These are phyloP conservation scores for Actinomortierella ambigua DNA, from an alignment of 371 early-diverging fungal species.

Conservation along the genomic window DNA sequence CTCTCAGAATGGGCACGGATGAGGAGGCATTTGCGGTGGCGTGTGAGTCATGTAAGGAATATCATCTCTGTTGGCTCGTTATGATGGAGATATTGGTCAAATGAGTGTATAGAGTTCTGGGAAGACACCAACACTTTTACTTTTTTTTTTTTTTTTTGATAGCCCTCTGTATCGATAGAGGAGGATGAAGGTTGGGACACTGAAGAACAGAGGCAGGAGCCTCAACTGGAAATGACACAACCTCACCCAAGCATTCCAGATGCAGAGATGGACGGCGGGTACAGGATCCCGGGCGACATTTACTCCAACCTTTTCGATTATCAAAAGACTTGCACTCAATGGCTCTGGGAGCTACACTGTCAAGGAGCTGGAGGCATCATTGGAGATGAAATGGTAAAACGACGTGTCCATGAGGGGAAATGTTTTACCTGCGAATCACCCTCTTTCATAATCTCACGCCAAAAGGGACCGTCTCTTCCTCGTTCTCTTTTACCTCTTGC, in stretches of 20 bases:
- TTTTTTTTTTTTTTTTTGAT: neutral
- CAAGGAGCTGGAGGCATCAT: constrained; percentile 94
- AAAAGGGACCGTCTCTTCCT: neutral
- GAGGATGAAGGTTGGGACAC: constrained; percentile 23
- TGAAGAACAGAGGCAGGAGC: constrained; percentile 37
- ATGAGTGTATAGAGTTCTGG: neutral
- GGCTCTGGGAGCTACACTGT: constrained; percentile 92
- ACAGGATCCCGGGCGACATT: constrained; percentile 83
- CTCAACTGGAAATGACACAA: constrained; percentile 58
- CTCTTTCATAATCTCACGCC: neutral
- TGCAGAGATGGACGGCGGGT: constrained; percentile 58
- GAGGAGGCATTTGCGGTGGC: constrained; percentile 54
- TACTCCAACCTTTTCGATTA: constrained; percentile 90
- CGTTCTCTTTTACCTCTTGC: no score
- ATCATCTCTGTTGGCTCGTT: no score
- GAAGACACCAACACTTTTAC: no score
- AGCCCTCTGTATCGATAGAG: constrained; percentile 27
- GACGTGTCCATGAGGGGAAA: constrained; percentile 3
- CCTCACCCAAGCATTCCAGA: constrained; percentile 70
- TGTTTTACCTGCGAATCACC: no score
- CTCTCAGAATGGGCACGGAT: constrained; percentile 59
- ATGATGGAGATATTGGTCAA: no score
- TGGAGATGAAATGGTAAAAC: constrained; percentile 95
- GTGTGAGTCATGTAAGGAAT: constrained; percentile 42
- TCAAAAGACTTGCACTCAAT: constrained; percentile 84